phyloP scores from a whole-genome alignment of 2,329 filamentous ascomycete species.

The Colletotrichum limetticola region DNA sequence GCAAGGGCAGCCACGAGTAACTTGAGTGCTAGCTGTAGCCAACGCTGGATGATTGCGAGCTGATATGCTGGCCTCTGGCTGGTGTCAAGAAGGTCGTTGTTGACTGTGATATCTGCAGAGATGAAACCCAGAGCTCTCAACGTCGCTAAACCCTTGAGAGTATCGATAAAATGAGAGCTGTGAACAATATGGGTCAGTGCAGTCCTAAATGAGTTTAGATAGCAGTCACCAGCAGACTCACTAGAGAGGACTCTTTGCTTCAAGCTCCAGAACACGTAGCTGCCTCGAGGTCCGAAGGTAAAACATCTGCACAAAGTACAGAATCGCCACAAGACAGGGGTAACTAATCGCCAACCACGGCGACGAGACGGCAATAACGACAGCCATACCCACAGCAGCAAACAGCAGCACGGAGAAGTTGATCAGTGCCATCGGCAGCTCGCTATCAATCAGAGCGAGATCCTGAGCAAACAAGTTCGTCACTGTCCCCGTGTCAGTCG shows the following conservation, averaged over 20 bases:
- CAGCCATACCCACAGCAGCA: slow-evolving; percentile 53
- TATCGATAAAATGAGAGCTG: slow-evolving; percentile 64
- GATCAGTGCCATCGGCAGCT: slow-evolving; percentile 47
- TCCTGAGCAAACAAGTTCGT: slow-evolving; percentile 60
- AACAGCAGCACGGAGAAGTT: slow-evolving; percentile 43
- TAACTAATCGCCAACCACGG: slow-evolving; percentile 61
- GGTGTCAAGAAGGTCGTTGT: slow-evolving; percentile 59
- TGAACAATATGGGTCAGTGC: not conserved
- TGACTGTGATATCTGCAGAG: slow-evolving; percentile 53
- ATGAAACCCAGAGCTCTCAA: slow-evolving; percentile 69
- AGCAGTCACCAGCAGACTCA: slow-evolving; percentile 41
- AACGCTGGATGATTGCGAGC: slow-evolving; percentile 66
- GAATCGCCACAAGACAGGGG: slow-evolving; percentile 55
- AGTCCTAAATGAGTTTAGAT: not conserved
- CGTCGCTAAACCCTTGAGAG: slow-evolving; percentile 64
- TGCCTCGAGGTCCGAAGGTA: slow-evolving; percentile 71
- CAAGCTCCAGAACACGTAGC: slow-evolving; percentile 69
- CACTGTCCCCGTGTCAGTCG: slow-evolving; percentile 52
- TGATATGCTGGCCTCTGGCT: slow-evolving; percentile 69
- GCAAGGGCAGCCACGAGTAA: slow-evolving; percentile 61
- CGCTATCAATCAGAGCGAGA: slow-evolving; percentile 51
- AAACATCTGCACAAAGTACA: slow-evolving; percentile 65
- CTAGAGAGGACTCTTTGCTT: slow-evolving; percentile 69
- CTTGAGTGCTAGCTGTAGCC: slow-evolving; percentile 63
- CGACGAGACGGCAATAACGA: slow-evolving; percentile 55